phyloP scores from a whole-genome alignment of 768 basidiomycete species.

The Royoungia palumana region DNA sequence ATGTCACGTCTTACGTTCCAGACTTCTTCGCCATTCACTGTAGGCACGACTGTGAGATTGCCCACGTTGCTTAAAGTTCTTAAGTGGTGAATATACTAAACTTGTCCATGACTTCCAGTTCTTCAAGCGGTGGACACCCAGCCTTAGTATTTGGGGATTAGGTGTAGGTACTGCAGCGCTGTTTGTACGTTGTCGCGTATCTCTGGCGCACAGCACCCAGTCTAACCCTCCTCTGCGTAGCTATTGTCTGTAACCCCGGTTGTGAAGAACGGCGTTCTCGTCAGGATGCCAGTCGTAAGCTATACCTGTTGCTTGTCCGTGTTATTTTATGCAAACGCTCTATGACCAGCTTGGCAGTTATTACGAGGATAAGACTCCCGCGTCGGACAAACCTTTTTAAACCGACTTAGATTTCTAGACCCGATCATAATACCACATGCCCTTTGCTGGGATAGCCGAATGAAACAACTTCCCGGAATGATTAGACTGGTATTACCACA shows the following conservation, averaged over 20 bases:
- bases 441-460: constrained; percentile 4
- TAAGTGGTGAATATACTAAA: neutral
- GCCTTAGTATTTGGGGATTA: constrained; percentile 66
- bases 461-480: neutral
- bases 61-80: neutral
- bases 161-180: constrained; percentile 65
- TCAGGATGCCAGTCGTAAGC: constrained; percentile 72
- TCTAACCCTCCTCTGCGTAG: constrained; percentile 34
- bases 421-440: constrained; percentile 13
- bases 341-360: constrained; percentile 57
- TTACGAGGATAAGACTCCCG: constrained; percentile 77
- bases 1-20: constrained; percentile 47
- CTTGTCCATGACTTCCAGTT: constrained; percentile 30
- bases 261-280: constrained; percentile 69
- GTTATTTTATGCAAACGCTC: neutral
- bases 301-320: constrained; percentile 1
- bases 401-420: constrained; percentile 10
- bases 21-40: constrained; percentile 35
- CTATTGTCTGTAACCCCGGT: constrained; percentile 82
- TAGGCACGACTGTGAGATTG: constrained; percentile 38
- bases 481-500: constrained; percentile 5
- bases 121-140: constrained; percentile 56
- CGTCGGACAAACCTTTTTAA: constrained; percentile 83
- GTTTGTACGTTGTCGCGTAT: constrained; percentile 44
- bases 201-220: neutral